A percentile compares a stretch with the other conserved stretches of the same genome.
Evolutionary conservation across 768 basidiomycete genomes (phyloP).

Genomic region (Amanita fuliginea): DNA sequence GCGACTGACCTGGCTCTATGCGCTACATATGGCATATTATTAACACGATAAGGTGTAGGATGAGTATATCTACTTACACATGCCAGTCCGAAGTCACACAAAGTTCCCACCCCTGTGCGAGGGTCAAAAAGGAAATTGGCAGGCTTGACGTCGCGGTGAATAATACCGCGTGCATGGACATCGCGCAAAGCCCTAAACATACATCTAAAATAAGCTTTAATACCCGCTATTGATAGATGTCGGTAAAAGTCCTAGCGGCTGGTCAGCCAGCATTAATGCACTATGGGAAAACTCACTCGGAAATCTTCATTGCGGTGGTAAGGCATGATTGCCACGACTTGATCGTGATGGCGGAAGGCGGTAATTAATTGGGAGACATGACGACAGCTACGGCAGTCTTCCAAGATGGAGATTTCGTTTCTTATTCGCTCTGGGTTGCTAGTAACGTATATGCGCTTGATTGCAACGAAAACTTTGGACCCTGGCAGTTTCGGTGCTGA

Average conservation of each 20-base stretch:
- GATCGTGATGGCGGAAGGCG: slow-evolving; percentile 84
- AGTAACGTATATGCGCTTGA: slow-evolving; percentile 96
- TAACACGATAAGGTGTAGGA: neutral
- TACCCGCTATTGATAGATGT: slow-evolving; percentile 57
- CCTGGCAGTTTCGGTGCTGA: slow-evolving; percentile 28
- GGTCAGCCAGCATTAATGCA: neutral
- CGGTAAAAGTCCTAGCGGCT: slow-evolving; percentile 62
- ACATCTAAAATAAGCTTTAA: slow-evolving; percentile 83
- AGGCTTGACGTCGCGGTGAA: slow-evolving; percentile 96
- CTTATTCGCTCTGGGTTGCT: slow-evolving; percentile 86
- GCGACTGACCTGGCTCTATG: slow-evolving; percentile 34
- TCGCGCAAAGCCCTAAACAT: slow-evolving; percentile 86
- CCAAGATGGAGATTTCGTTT: slow-evolving; percentile 89
- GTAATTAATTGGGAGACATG: slow-evolving; percentile 92
- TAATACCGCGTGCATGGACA: slow-evolving; percentile 75
- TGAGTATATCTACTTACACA: slow-evolving; percentile 54
- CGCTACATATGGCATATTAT: slow-evolving; percentile 27
- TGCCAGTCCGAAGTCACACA: slow-evolving; percentile 94
- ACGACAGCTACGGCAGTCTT: slow-evolving; percentile 72
- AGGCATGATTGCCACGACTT: slow-evolving; percentile 91
- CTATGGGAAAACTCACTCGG: slow-evolving; percentile 45
- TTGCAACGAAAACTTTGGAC: slow-evolving; percentile 70
- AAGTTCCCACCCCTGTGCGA: slow-evolving; percentile 66
- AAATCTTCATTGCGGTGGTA: slow-evolving; percentile 91
- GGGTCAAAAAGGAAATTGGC: slow-evolving; percentile 96